These are phyloP conservation scores for Hyphopichia wangnamkhiaoensis DNA, from an alignment of 1,139 yeast genomes.

Conservation along the genomic window DNA sequence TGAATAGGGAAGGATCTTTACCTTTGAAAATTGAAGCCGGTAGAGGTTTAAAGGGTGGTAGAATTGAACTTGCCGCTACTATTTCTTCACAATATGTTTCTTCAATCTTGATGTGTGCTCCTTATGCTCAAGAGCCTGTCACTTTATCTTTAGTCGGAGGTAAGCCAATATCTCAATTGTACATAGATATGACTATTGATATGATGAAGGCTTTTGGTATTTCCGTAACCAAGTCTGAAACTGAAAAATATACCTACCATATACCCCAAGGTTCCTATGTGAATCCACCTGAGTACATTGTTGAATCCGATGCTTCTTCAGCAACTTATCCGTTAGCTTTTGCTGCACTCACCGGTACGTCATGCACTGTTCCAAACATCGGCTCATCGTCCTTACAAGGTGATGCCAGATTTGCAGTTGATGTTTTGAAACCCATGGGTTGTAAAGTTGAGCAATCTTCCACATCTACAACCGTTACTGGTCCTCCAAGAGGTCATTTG, in stretches of 20 bases:
- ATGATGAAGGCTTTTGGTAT: conserved; percentile 95
- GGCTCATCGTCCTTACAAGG: conserved; percentile 94
- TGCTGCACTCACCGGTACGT: conserved; percentile 96
- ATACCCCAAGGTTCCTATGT: conserved; percentile 81
- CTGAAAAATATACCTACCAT: conserved; percentile 81
- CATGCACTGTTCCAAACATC: conserved; percentile 91
- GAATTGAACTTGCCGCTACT: conserved; percentile 92
- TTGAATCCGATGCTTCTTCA: conserved; percentile 98
- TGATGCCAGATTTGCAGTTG: conserved; percentile 94
- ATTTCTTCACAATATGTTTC: conserved; percentile 97
- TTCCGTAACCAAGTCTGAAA: conserved; percentile 65
- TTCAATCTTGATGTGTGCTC: conserved; percentile 95
- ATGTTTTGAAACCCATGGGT: conserved; percentile 93
- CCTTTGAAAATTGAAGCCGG: conserved; percentile 78
- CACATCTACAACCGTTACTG: conserved; percentile 86
- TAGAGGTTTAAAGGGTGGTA: conserved; percentile 79
- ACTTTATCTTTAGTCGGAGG: conserved; percentile 91
- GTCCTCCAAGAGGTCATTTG: conserved; percentile 72
- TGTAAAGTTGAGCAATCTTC: conserved; percentile 82
- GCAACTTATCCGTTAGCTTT: conserved; percentile 97
- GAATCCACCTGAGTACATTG: conserved; percentile 81
- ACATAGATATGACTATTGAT: conserved; percentile 94
- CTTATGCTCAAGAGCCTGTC: conserved; percentile 87
- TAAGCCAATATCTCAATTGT: conserved; percentile 92
- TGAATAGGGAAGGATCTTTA: conserved; percentile 77